Evolutionary conservation across 2,329 filamentous ascomycete genomes (phyloP).

Genomic region (Penicillium capsulatum): DNA sequence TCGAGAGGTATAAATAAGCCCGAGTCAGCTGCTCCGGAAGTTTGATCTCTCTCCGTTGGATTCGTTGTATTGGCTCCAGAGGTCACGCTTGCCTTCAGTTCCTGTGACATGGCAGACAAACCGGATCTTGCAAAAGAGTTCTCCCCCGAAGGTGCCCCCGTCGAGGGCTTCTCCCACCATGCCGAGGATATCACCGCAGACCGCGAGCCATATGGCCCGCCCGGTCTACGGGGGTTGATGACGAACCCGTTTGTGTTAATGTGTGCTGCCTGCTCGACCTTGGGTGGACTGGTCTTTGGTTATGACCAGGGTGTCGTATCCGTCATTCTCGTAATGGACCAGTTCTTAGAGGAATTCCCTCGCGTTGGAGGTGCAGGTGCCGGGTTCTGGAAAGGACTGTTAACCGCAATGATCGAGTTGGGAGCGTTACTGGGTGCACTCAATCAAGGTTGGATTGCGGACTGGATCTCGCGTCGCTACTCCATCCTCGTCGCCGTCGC

Average conservation of each 20-base stretch:
- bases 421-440: slow-evolving; percentile 48
- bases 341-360: slow-evolving; percentile 47
- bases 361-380: slow-evolving; percentile 39
- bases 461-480: slow-evolving; percentile 51
- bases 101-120: slow-evolving; percentile 21
- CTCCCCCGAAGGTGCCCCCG: slow-evolving; percentile 13
- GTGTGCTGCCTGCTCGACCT: slow-evolving; percentile 50
- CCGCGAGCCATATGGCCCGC: slow-evolving; percentile 32
- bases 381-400: slow-evolving; percentile 43
- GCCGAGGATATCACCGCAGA: slow-evolving; percentile 29
- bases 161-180: slow-evolving; percentile 34
- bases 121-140: slow-evolving; percentile 16
- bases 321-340: slow-evolving; percentile 51
- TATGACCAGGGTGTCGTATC: slow-evolving; percentile 47
- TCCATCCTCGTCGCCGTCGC: slow-evolving; percentile 50
- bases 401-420: slow-evolving; percentile 55
- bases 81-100: background rate
- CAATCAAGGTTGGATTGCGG: slow-evolving; percentile 50
- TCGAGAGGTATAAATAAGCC: slow-evolving; percentile 8
- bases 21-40: too few relatives aligned
- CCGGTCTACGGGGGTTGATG: slow-evolving; percentile 47
- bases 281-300: slow-evolving; percentile 50
- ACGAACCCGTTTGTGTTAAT: slow-evolving; percentile 49
- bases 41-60: too few relatives aligned
- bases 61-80: too few relatives aligned